Percentiles rank a stretch among this genome's conserved stretches.
Evolutionary conservation across 2,329 filamentous ascomycete genomes (phyloP).

Genomic region (Fusarium denticulatum): DNA sequence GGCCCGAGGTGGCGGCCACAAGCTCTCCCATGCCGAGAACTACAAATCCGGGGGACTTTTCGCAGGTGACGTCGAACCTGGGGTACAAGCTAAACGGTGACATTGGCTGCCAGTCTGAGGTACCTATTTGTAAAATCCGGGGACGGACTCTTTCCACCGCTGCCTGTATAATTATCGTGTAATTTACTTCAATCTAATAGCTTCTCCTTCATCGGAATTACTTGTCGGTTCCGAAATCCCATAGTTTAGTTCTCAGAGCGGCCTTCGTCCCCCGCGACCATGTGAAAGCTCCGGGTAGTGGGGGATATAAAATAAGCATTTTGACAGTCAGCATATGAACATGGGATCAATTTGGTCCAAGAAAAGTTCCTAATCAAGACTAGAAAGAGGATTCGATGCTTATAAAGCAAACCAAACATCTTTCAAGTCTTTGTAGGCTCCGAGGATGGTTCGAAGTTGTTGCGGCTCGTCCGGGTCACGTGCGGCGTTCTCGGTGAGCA

Average conservation of each 20-base stretch:
- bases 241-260: slow-evolving; percentile 5
- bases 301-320: not conserved
- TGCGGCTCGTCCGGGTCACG: not conserved
- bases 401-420: not conserved
- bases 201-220: not conserved
- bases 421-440: not conserved
- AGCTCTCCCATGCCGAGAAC: slow-evolving; percentile 36
- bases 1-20: slow-evolving; percentile 40
- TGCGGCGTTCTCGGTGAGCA: not conserved
- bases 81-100: slow-evolving; percentile 6
- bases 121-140: not conserved
- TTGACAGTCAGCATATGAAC: not conserved
- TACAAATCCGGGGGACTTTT: slow-evolving; percentile 28
- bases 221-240: slow-evolving; percentile 1
- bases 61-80: slow-evolving; percentile 23
- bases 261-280: slow-evolving; percentile 33
- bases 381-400: not conserved
- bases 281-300: slow-evolving; percentile 25
- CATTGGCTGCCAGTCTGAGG: not conserved
- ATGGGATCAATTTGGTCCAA: not conserved
- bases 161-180: not conserved
- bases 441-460: not conserved
- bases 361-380: not conserved
- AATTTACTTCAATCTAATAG: not conserved
- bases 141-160: not conserved